Evolutionary conservation across 1,139 yeast genomes (phyloP).

Genomic region (Yamadazyma kanchanaburiensis): DNA sequence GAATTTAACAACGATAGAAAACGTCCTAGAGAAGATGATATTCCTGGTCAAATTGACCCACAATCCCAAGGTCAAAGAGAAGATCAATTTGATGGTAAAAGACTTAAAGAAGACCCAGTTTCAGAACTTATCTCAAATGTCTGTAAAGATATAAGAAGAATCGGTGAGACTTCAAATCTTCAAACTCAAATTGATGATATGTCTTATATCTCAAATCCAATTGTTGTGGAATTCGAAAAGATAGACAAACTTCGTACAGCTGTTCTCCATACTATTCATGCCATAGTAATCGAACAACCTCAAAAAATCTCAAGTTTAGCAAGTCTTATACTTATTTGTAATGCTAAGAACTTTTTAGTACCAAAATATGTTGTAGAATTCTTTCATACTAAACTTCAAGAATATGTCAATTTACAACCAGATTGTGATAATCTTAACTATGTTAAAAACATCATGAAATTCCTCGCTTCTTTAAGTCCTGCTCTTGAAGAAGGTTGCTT

Average conservation of each 20-base stretch:
- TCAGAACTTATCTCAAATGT: slow-evolving; percentile 40
- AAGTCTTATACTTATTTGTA: slow-evolving; percentile 66
- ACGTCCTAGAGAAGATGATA: slow-evolving; percentile 11
- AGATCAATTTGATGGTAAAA: slow-evolving; percentile 18
- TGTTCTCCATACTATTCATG: slow-evolving; percentile 60
- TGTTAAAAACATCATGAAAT: slow-evolving; percentile 67
- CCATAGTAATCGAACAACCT: slow-evolving; percentile 83
- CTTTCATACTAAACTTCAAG: slow-evolving; percentile 62
- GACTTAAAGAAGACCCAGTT: slow-evolving; percentile 41
- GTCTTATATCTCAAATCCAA: slow-evolving; percentile 62
- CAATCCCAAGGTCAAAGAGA: too few relatives aligned
- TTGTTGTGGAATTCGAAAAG: slow-evolving; percentile 64
- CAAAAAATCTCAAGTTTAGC: slow-evolving; percentile 76
- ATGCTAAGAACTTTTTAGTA: slow-evolving; percentile 61
- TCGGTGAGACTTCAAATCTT: slow-evolving; percentile 61
- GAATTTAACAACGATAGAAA: slow-evolving; percentile 6
- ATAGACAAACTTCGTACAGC: slow-evolving; percentile 61
- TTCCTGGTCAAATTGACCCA: neutral
- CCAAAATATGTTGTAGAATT: slow-evolving; percentile 71
- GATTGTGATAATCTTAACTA: slow-evolving; percentile 66
- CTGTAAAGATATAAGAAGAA: slow-evolving; percentile 56
- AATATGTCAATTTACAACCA: slow-evolving; percentile 11
- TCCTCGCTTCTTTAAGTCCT: slow-evolving; percentile 64
- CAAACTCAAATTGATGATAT: slow-evolving; percentile 59
- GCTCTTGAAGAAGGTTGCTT: slow-evolving; percentile 55